These are phyloP conservation scores for Didymella keratinophila DNA, from an alignment of 2,329 filamentous ascomycete genomes.

Conservation along the genomic window DNA sequence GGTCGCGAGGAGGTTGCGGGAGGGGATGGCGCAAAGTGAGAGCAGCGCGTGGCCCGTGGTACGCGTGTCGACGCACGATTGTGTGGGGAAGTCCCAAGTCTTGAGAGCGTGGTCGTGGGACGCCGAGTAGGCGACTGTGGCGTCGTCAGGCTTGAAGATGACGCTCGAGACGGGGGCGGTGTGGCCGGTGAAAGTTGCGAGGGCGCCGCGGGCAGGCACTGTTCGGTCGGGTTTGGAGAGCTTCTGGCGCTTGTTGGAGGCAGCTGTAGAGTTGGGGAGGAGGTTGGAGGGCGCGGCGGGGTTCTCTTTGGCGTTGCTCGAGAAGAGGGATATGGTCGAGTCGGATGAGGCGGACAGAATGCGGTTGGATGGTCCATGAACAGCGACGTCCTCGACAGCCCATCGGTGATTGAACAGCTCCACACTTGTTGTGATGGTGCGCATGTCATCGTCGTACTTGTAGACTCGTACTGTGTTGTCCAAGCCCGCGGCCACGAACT, in stretches of 20 bases:
- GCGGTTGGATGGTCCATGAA: constrained; percentile 75
- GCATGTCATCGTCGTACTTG: constrained; percentile 78
- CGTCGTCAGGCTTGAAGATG: constrained; percentile 83
- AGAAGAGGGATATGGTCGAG: constrained; percentile 87
- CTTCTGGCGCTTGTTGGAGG: constrained; percentile 79
- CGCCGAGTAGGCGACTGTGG: constrained; percentile 88
- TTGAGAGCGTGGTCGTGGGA: constrained; percentile 91
- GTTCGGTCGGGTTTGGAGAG: constrained; percentile 63
- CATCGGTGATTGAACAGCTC: constrained; percentile 85
- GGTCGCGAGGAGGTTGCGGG: constrained; percentile 70
- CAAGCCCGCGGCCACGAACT: constrained; percentile 82
- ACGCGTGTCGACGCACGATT: constrained; percentile 78
- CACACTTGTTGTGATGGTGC: constrained; percentile 72
- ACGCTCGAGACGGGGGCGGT: constrained; percentile 77
- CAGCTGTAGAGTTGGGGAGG: constrained; percentile 70
- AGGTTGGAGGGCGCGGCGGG: constrained; percentile 75
- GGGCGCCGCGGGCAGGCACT: constrained; percentile 77
- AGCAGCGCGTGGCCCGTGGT: constrained; percentile 85
- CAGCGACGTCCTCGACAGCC: constrained; percentile 75
- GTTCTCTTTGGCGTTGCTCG: constrained; percentile 76
- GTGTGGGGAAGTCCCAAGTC: constrained; percentile 89
- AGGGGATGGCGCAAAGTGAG: constrained; percentile 76
- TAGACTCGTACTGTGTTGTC: constrained; percentile 88
- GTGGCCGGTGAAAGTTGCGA: constrained; percentile 77
- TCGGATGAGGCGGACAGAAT: constrained; percentile 88